Evolutionary conservation across 2,329 filamentous ascomycete genomes (phyloP), one percentile per base, ranked within the genome.

Genomic region (Verticillium isaacii): DNA sequence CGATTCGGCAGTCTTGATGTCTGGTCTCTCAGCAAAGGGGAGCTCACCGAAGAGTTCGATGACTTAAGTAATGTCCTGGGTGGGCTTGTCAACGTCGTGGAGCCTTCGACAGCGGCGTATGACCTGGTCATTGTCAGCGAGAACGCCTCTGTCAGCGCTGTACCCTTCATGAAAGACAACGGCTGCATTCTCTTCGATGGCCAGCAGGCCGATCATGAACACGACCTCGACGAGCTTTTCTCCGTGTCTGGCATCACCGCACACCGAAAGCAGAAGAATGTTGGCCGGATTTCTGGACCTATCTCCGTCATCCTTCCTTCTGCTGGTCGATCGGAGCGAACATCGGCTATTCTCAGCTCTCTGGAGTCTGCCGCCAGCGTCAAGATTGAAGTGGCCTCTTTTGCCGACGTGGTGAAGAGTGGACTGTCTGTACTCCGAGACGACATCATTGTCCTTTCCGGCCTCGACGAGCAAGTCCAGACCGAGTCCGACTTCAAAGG

Each of bases 61-160:
- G 54, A 60, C 17, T 32, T 68, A 5, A 19, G 58, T 32, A 56
- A 32, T 11, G 29, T 45, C n/a, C 8, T 19, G n/a, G 23, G 39
- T 23, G 64, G 60, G 15, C 63, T 68, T 34, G 62, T 68, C 14
- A 59, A 36, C 14, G 55, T 65, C 11, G 57, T 59, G 34, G 63
- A 66, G 56, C 66, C 66, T 12, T 41, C 66, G 52, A 25, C 19
- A n/a, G 60, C 50, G 9, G 59, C 57, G 2, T 68, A 68, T 56
- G 67, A 68, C 19, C 60, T 68, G 14, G 67, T 67, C 19, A 59
- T 68, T 23, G 66, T 66, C 25, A 67, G 66, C 36, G 67, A 68
- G 63, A n/a, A 55, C 32, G 64, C 59, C 25, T 29, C 39, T 23
- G 56, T 57, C n/a, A 61, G 66, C 29, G 65, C 62, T 23, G 58